Conservation (phyloP, 2,329 filamentous ascomycete species). For the Colletotrichum paranaense region DNA sequence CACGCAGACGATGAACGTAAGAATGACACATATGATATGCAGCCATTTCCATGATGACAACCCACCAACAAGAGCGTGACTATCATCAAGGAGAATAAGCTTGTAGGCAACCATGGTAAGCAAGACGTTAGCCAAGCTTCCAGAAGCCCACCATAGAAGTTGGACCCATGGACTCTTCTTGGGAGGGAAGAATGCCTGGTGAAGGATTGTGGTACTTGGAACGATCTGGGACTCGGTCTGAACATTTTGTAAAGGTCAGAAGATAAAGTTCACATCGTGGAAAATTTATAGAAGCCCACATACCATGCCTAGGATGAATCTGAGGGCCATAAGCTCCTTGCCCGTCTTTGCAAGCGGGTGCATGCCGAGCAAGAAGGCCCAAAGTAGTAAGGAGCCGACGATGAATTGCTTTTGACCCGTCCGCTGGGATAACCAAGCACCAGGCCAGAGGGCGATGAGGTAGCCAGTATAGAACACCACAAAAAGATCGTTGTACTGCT, state of each 20-base stretch:
- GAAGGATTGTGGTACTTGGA: constrained; percentile 42
- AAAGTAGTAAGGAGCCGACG: constrained; percentile 37
- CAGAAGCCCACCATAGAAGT: constrained; percentile 43
- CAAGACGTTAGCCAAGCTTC: constrained; percentile 42
- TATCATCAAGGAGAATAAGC: constrained; percentile 39
- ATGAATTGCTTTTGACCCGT: constrained; percentile 41
- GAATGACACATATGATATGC: background rate
- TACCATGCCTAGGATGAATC: constrained; percentile 41
- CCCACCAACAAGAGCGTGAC: constrained; percentile 33
- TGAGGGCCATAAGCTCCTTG: constrained; percentile 38
- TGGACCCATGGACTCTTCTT: constrained; percentile 44
- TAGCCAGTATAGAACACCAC: constrained; percentile 40
- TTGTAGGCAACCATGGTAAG: constrained; percentile 44
- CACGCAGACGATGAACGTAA: constrained; percentile 3
- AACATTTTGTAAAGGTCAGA: background rate
- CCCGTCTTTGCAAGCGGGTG: constrained; percentile 39
- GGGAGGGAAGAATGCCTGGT: constrained; percentile 43
- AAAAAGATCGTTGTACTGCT: constrained; percentile 40
- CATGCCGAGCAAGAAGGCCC: constrained; percentile 40
- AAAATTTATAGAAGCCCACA: background rate
- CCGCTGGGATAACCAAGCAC: constrained; percentile 38
- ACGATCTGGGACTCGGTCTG: constrained; percentile 44
- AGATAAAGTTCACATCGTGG: too few relatives aligned
- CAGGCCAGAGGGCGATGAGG: constrained; percentile 40
- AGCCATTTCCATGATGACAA: constrained; percentile 36